These are phyloP conservation scores for Penicillium verhagenii DNA, from an alignment of 495 filamentous ascomycete species.

Conservation along the genomic window DNA sequence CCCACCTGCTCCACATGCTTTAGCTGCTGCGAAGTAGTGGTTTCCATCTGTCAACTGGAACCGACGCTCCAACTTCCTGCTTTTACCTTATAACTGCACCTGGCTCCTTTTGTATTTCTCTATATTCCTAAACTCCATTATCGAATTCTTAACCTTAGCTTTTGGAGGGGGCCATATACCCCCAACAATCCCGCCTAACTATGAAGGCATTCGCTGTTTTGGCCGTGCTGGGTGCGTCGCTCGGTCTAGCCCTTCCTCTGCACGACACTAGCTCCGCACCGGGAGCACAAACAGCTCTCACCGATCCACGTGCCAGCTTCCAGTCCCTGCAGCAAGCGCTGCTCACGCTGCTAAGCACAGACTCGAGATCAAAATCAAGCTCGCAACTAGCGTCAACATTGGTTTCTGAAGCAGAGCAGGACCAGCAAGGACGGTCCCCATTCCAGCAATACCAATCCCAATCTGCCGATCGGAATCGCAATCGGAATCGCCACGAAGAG, in stretches of 20 bases:
- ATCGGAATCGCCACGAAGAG: not conserved
- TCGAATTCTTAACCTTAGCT: not conserved
- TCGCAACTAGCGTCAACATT: too few species aligned
- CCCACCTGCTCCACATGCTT: not conserved
- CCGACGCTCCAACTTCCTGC: too few species aligned
- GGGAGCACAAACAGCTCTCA: not conserved
- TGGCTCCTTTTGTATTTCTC: not conserved
- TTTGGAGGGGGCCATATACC: not conserved
- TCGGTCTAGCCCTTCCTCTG: conserved; percentile 2
- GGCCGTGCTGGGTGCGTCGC: not conserved
- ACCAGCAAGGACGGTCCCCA: not conserved
- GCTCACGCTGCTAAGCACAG: too few species aligned
- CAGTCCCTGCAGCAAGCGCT: not conserved
- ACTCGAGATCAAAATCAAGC: too few species aligned
- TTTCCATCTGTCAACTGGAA: too few species aligned
- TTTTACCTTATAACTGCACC: not conserved
- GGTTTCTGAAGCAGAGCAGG: not conserved
- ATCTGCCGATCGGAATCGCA: too few species aligned
- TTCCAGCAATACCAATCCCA: conserved; percentile 3
- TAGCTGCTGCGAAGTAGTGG: not conserved
- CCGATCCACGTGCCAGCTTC: not conserved
- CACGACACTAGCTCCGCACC: not conserved
- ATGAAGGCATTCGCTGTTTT: not conserved
- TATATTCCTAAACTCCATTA: not conserved
- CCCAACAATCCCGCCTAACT: not conserved